Base-by-base conservation (phyloP, 208 protist genomes). In the Trypanosoma melophagium region DNA sequence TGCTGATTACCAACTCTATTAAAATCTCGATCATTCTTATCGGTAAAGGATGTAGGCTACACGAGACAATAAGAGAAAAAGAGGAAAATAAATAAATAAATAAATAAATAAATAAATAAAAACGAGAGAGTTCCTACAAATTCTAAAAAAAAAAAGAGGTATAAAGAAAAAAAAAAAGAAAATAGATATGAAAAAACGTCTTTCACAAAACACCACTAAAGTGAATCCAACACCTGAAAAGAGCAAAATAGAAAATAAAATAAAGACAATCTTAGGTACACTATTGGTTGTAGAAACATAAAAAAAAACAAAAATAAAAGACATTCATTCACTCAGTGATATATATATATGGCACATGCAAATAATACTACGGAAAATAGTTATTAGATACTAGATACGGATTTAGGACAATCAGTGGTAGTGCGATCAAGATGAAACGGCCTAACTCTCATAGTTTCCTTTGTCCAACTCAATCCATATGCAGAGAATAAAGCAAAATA, bases 1-100 rank as follows among this genome's bases (percentile, higher is more conserved):
- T 25, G 52, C 86, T 90, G 28, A 89, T 28, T n/a, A 83, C 28
- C 12, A 94, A 62, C 70, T 94, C 89, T n/a, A 90, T 3, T 12
- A 92, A 49, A 17, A 90, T 58, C 22, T 68, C 69, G 14, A 89
- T 12, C 84, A 90, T 89, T 25, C 5, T 12, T 54, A n/a, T 9
- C 24, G 28, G 28, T 35, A 35, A 35, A 35, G 3, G 5, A 35
- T 35, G 5, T 5, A 35, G 28, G 28, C 5, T 1, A 35, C 1
- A 1, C 28, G 5, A 35, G 28, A 40, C 35, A 38, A 55, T n/a
- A n/a, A 58, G 45, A 41, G 16, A 60, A 19, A 38, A 41, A 24
- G 41, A 49, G 17, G 16, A 38, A 35, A 56, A 12, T 14, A 56
- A 56, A 56, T 5, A 56, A 35, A 56, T 38, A 56, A 44, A 14